phyloP scores from a whole-genome alignment of 208 protist species.

The Leishmania gerbilli region DNA sequence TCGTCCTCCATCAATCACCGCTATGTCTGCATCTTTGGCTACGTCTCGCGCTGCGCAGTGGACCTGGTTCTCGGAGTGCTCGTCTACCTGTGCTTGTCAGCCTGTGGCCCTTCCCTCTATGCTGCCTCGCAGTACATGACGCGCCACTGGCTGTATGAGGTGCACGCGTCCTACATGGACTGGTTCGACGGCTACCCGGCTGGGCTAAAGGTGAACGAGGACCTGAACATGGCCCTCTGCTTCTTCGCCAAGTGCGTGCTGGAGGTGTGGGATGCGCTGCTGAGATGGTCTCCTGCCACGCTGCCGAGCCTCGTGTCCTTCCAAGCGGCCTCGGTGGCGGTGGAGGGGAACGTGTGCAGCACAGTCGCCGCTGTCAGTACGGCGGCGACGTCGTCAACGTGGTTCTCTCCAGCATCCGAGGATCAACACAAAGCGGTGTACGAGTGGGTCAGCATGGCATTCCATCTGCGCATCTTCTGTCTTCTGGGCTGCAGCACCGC shows the following conservation, averaged over 20 bases:
- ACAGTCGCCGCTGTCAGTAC: background rate
- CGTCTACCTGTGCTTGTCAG: slow-evolving; percentile 50
- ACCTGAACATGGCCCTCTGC: slow-evolving; percentile 88
- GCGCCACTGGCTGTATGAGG: slow-evolving; percentile 65
- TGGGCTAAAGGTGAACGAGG: slow-evolving; percentile 94
- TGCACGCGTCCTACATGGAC: slow-evolving; percentile 86
- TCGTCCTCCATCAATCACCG: slow-evolving; percentile 24
- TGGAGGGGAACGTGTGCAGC: background rate
- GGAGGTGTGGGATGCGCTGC: slow-evolving; percentile 59
- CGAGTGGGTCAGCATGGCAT: slow-evolving; percentile 61
- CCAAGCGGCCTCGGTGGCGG: background rate
- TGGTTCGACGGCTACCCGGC: slow-evolving; percentile 94
- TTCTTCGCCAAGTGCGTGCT: slow-evolving; percentile 79
- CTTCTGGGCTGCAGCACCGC: slow-evolving; percentile 81
- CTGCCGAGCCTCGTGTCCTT: slow-evolving; percentile 28
- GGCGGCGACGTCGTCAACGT: background rate
- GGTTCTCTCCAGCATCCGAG: slow-evolving; percentile 8
- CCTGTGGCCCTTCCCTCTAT: slow-evolving; percentile 50
- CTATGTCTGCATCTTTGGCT: slow-evolving; percentile 65
- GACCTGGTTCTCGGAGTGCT: slow-evolving; percentile 68
- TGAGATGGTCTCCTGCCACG: slow-evolving; percentile 37
- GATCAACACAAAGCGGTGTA: slow-evolving; percentile 40
- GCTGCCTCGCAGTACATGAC: slow-evolving; percentile 38
- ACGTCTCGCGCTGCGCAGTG: slow-evolving; percentile 57
- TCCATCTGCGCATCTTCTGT: slow-evolving; percentile 60